Evolutionary conservation across 2,329 filamentous ascomycete species (phyloP), one percentile per base, ranked within the genome.

Genomic region (Phoma sp.): DNA sequence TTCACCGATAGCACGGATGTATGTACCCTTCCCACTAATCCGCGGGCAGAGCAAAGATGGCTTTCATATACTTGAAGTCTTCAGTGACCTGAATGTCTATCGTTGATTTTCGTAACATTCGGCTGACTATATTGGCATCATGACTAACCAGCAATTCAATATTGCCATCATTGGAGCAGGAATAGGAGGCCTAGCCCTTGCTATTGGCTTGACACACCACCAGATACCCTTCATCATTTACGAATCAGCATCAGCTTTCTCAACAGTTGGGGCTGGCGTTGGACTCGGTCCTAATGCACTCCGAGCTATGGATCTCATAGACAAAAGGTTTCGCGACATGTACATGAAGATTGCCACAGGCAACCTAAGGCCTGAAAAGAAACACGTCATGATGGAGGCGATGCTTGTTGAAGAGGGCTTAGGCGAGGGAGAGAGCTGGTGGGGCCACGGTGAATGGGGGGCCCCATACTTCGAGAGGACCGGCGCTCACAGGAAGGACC

Each of bases 261-360:
- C 59, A 1, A 53, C 62, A 2, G 43, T 67, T 11, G 67, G 67
- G 27, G 66, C 65, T 4, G 67, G 67, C n/a, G 50, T 66, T 4
- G 64, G 60, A 1, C 55, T 78, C 4, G 77, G 74, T 0, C 76
- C 77, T 7, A 79, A 79, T 59, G 67, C 74, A 2, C 52, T 79
- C 23, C 64, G 67, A 8, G 74, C 77, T 9, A 78, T 79, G 67
- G 73, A 76, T 42, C 61, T 77, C 10, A 76, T 78, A 54, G 75
- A 79, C 52, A 46, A 64, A 14, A 59, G 65, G 8, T 75, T 78
- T 37, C 69, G 73, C 6, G 57, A 63, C 30, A 60, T 67, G 57
- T 79, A 79, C 54, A 68, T 77, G 55, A 58, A 60, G 2, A 72
- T 77, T 29, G 73, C 72, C 36, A 74, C 74, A 5, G 71, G 66